These are phyloP conservation scores for Gautieria morchelliformis DNA, from an alignment of 768 basidiomycete species.

Conservation along the genomic window DNA sequence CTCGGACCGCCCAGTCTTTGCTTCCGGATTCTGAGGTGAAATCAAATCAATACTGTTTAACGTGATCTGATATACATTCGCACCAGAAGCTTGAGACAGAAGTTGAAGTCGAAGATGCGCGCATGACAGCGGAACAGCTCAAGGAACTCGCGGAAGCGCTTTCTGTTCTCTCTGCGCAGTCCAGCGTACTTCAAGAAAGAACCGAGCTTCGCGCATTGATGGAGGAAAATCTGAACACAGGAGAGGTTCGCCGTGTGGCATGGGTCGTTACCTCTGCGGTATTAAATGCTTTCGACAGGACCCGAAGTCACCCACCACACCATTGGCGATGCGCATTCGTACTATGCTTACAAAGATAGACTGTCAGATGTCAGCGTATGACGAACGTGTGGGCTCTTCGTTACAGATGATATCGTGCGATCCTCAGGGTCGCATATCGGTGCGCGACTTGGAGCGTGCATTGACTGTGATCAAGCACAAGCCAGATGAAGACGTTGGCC, in stretches of 20 bases:
- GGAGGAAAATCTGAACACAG: slow-evolving; percentile 85
- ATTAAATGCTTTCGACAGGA: slow-evolving; percentile 33
- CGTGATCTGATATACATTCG: neutral
- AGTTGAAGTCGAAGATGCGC: slow-evolving; percentile 59
- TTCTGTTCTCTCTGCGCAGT: slow-evolving; percentile 84
- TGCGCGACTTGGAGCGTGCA: slow-evolving; percentile 83
- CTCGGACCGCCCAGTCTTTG: slow-evolving; percentile 68
- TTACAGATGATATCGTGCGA: slow-evolving; percentile 82
- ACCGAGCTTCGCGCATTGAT: slow-evolving; percentile 85
- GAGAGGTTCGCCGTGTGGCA: slow-evolving; percentile 46
- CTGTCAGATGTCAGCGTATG: slow-evolving; percentile 84
- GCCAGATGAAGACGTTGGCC: slow-evolving; percentile 83
- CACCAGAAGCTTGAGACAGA: slow-evolving; percentile 54
- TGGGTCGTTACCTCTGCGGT: neutral
- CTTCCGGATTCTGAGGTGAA: slow-evolving; percentile 84
- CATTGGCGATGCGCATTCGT: slow-evolving; percentile 92
- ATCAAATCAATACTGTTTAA: neutral
- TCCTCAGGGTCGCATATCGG: slow-evolving; percentile 80
- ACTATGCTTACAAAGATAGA: slow-evolving; percentile 96
- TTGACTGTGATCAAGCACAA: slow-evolving; percentile 88
- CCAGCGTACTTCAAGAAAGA: slow-evolving; percentile 91
- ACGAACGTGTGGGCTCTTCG: slow-evolving; percentile 73
- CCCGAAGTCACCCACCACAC: slow-evolving; percentile 71
- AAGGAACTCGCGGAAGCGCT: slow-evolving; percentile 90
- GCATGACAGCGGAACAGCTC: slow-evolving; percentile 95